These are phyloP conservation scores for Pichia ethanolica DNA, from an alignment of 805 yeast genomes.

Conservation along the genomic window DNA sequence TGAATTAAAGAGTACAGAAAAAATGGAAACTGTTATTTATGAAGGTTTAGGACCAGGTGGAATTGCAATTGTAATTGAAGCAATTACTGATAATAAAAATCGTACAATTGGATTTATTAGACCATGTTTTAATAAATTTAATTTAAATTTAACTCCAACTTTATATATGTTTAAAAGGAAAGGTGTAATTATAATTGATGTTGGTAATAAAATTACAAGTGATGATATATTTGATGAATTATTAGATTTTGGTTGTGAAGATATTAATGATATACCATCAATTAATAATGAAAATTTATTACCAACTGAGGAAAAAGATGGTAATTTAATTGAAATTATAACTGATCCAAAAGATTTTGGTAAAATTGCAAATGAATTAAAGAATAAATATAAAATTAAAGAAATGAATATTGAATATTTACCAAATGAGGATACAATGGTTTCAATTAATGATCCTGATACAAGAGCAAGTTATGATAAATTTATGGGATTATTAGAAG, in stretches of 20 bases:
- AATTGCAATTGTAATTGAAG: slow-evolving; percentile 76
- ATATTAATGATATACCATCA: slow-evolving; percentile 35
- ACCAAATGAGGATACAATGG: slow-evolving; percentile 54
- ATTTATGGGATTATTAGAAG: slow-evolving; percentile 57
- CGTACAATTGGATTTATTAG: slow-evolving; percentile 72
- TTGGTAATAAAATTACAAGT: slow-evolving; percentile 26
- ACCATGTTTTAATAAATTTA: slow-evolving; percentile 63
- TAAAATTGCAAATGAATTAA: slow-evolving; percentile 50
- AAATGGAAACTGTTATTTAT: slow-evolving; percentile 53
- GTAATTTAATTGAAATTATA: slow-evolving; percentile 37
- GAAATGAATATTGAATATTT: slow-evolving; percentile 67
- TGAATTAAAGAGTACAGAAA: slow-evolving; percentile 38
- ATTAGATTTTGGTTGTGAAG: slow-evolving; percentile 74
- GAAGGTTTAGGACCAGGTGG: slow-evolving; percentile 95
- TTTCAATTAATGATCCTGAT: slow-evolving; percentile 48
- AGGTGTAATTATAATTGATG: slow-evolving; percentile 60
- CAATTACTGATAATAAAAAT: slow-evolving; percentile 81
- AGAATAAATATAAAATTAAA: slow-evolving; percentile 49
- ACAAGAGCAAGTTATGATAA: slow-evolving; percentile 44
- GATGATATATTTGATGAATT: slow-evolving; percentile 72
- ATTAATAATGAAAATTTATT: slow-evolving; percentile 10
- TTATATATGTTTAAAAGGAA: slow-evolving; percentile 67
- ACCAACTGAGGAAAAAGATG: slow-evolving; percentile 14
- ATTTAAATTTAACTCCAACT: slow-evolving; percentile 64
- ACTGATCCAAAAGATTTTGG: slow-evolving; percentile 63